Percentiles rank a stretch among this genome's conserved stretches.
phyloP scores from a whole-genome alignment of 2,329 filamentous ascomycete genomes.

The Fusarium sp. region DNA sequence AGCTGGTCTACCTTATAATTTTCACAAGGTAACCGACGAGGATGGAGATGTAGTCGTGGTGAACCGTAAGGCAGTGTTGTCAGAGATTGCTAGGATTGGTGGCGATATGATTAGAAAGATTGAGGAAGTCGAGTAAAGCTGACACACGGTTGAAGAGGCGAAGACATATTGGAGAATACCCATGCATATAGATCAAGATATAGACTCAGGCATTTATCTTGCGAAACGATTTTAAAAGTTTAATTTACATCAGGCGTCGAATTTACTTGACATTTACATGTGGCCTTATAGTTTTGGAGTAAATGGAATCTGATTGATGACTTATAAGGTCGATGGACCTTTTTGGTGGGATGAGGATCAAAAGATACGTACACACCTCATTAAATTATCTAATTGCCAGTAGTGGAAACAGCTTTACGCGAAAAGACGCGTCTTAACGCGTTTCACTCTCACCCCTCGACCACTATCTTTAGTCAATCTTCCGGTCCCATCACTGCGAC shows the following conservation, averaged over 20 bases:
- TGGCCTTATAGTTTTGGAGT: neutral
- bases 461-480: constrained; percentile 12
- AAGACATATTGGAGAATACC: constrained; percentile 16
- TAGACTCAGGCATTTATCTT: neutral
- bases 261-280: neutral
- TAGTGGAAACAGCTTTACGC: constrained; percentile 39
- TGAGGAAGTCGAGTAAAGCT: constrained; percentile 52
- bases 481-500: constrained; percentile 34
- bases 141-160: neutral
- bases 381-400: neutral
- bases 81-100: constrained; percentile 75
- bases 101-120: constrained; percentile 74
- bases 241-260: neutral
- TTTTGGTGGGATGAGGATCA: neutral
- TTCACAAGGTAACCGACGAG: constrained; percentile 42
- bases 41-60: constrained; percentile 63
- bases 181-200: constrained; percentile 24
- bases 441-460: constrained; percentile 23
- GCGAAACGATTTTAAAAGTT: neutral
- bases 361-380: constrained; percentile 20
- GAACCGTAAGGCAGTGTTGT: constrained; percentile 72
- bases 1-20: constrained; percentile 74
- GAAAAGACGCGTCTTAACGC: constrained; percentile 36
- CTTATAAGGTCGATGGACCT: neutral
- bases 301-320: neutral